A percentile compares a stretch with the other conserved stretches of the same genome.
Conservation (phyloP, 805 yeast species). For the Tetrapisispora iriomotensis region DNA sequence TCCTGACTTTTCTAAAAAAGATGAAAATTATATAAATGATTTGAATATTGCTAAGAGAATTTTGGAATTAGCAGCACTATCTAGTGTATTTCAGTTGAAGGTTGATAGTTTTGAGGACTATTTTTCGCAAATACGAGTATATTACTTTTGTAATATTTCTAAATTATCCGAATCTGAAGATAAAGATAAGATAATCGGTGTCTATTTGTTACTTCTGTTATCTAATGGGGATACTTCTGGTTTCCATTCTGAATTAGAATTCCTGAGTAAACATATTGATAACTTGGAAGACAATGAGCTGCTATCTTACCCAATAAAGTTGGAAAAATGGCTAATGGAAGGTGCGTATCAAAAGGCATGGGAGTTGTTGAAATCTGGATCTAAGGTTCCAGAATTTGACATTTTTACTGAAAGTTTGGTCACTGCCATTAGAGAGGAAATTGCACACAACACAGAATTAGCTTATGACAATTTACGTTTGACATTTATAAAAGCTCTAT, state of each 20-base stretch:
- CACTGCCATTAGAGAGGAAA: slow-evolving; percentile 74
- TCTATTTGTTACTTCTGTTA: slow-evolving; percentile 65
- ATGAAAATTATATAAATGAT: slow-evolving; percentile 43
- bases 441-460: slow-evolving; percentile 71
- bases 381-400: slow-evolving; percentile 57
- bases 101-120: slow-evolving; percentile 61
- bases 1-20: slow-evolving; percentile 38
- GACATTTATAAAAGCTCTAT: slow-evolving; percentile 69
- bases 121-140: slow-evolving; percentile 66
- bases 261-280: slow-evolving; percentile 40
- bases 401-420: slow-evolving; percentile 68
- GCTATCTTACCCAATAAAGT: slow-evolving; percentile 73
- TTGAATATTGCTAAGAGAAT: slow-evolving; percentile 70
- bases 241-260: slow-evolving; percentile 85
- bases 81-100: slow-evolving; percentile 55
- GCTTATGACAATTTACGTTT: slow-evolving; percentile 71
- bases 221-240: slow-evolving; percentile 77
- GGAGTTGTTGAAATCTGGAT: slow-evolving; percentile 44
- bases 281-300: slow-evolving; percentile 54
- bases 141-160: slow-evolving; percentile 41
- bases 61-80: slow-evolving; percentile 79
- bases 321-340: slow-evolving; percentile 92
- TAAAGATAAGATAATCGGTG: slow-evolving; percentile 62
- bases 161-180: slow-evolving; percentile 41
- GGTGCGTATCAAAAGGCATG: slow-evolving; percentile 92